These are phyloP conservation scores for Bonia amplexicaulis DNA, from an alignment of 176 grass and related monocot genomes.

Conservation along the genomic window DNA sequence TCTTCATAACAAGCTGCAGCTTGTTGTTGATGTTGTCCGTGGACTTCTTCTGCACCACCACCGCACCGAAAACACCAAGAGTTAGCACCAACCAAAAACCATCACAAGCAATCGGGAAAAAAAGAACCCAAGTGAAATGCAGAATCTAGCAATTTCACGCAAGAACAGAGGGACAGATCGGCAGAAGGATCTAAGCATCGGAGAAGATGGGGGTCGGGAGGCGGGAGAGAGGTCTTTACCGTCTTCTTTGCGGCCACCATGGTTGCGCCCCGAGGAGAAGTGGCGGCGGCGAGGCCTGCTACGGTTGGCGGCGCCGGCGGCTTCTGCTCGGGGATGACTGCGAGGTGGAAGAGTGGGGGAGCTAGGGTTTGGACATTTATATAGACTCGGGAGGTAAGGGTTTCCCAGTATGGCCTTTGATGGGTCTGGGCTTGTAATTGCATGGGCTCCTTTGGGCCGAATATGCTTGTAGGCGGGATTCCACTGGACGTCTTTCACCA, in stretches of 20 bases:
- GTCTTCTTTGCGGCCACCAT: slow-evolving; percentile 84
- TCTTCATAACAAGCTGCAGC: slow-evolving; percentile 97
- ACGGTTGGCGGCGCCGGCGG: slow-evolving; percentile 24
- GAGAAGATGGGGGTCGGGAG: not conserved
- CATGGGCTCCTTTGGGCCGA: not conserved
- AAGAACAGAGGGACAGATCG: not conserved
- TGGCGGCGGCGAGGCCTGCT: not conserved
- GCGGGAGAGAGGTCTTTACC: slow-evolving; percentile 21
- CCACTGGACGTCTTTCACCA: not conserved
- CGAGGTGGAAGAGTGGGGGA: not conserved
- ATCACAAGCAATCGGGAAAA: not conserved
- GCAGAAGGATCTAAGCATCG: not conserved
- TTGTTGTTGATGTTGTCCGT: slow-evolving; percentile 96
- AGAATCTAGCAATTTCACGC: not conserved
- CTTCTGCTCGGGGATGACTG: slow-evolving; percentile 26
- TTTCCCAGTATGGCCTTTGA: slow-evolving; percentile 2
- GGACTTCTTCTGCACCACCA: slow-evolving; percentile 70
- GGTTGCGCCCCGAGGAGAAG: slow-evolving; percentile 29
- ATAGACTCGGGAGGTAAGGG: not conserved
- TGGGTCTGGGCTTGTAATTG: not conserved
- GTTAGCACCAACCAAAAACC: not conserved
- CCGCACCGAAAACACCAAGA: not conserved
- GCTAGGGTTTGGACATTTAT: slow-evolving; percentile 26
- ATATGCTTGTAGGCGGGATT: not conserved
- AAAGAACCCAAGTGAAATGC: not conserved